Conservation (phyloP, 1,284 basidiomycete genomes). For the Austroboletus sp. region DNA sequence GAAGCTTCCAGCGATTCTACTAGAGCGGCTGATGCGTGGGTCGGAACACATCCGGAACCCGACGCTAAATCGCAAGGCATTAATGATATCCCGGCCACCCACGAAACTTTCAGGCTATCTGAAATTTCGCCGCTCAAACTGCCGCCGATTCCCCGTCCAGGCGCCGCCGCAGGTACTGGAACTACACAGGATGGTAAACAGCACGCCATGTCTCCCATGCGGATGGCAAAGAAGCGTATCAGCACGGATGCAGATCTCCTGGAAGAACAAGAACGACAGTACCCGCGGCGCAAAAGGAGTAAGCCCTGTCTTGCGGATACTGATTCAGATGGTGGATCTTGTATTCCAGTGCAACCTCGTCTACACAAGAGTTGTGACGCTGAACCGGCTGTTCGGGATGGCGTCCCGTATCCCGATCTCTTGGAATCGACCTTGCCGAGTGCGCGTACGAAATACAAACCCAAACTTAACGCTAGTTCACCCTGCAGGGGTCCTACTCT, state of each 20-base stretch:
- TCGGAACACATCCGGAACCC: constrained; percentile 7
- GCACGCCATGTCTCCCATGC: constrained; percentile 21
- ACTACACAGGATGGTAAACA: constrained; percentile 16
- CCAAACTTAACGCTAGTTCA: constrained; percentile 11
- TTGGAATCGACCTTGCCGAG: constrained; percentile 16
- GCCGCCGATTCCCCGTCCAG: constrained; percentile 6
- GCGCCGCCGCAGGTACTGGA: constrained; percentile 9
- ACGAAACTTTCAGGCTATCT: constrained; percentile 39
- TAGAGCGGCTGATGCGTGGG: constrained; percentile 4
- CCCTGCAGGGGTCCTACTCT: constrained; percentile 17
- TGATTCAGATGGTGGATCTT: constrained; percentile 16
- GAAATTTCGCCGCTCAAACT: constrained; percentile 46
- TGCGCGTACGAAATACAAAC: constrained; percentile 29
- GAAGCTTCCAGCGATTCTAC: constrained; percentile 8
- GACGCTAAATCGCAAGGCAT: constrained; percentile 1
- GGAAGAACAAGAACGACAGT: constrained; percentile 14
- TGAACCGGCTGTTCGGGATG: not conserved
- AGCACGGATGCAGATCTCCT: constrained; percentile 16
- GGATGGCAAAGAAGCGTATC: constrained; percentile 34
- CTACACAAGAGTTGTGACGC: not conserved
- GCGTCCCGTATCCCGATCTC: constrained; percentile 1
- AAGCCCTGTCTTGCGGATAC: constrained; percentile 13
- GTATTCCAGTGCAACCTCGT: constrained; percentile 3
- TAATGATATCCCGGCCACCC: constrained; percentile 8
- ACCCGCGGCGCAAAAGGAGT: constrained; percentile 27